phyloP scores from a whole-genome alignment of 176 grass and related monocot genomes.

The Cenchrus americanus region DNA sequence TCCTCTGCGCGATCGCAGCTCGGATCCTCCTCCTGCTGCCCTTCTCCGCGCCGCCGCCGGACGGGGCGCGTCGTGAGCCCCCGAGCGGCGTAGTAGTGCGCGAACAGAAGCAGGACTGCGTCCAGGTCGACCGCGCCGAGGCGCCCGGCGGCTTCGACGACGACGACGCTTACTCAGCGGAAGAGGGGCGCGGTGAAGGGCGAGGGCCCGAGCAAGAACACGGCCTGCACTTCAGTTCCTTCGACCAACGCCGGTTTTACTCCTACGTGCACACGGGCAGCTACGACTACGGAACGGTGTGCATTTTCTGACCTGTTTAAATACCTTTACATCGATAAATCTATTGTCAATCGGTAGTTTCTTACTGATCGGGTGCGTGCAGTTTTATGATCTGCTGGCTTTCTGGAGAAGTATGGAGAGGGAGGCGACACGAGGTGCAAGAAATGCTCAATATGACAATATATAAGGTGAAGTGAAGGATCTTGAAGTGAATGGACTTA shows the following conservation, averaged over 20 bases:
- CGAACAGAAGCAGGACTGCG: constrained; percentile 19
- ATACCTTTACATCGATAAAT: not conserved
- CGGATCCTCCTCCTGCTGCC: not conserved
- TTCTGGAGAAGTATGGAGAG: constrained; percentile 58
- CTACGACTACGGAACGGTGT: constrained; percentile 17
- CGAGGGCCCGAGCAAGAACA: not conserved
- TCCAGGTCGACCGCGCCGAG: constrained; percentile 35
- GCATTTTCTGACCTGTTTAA: not conserved
- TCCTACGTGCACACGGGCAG: constrained; percentile 17
- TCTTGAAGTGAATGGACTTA: not conserved
- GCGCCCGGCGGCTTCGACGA: constrained; percentile 7
- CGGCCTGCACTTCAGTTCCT: not conserved
- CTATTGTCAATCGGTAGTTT: not conserved
- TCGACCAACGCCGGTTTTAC: not conserved
- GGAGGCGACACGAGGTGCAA: not conserved
- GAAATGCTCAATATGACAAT: not conserved
- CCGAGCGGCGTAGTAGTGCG: not conserved
- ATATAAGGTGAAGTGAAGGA: too few relatives aligned
- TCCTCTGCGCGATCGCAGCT: constrained; percentile 12
- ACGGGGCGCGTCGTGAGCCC: not conserved
- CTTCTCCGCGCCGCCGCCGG: not conserved
- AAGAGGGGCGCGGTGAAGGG: constrained; percentile 27
- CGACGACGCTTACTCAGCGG: constrained; percentile 26
- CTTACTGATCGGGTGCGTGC: constrained; percentile 6
- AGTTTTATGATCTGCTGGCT: constrained; percentile 58